phyloP scores from a whole-genome alignment of 2,329 filamentous ascomycete species.

The Colletotrichum destructivum region DNA sequence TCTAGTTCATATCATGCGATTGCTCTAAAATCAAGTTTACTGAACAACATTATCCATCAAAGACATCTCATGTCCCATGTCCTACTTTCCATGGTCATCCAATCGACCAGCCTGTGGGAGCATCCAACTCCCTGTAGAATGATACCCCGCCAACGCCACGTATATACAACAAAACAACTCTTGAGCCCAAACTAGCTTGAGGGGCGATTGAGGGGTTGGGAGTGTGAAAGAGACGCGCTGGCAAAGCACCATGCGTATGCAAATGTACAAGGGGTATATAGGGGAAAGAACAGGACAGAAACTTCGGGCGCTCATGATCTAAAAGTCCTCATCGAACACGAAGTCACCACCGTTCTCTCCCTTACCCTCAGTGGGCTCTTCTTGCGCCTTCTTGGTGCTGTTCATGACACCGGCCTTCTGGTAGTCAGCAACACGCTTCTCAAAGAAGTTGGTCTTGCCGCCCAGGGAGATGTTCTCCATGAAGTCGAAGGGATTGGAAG shows the following conservation, averaged over 20 bases:
- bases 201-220: conserved; percentile 20
- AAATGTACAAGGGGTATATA: conserved; percentile 45
- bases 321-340: conserved; percentile 97
- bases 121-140: conserved; percentile 36
- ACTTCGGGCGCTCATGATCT: conserved; percentile 57
- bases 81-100: conserved; percentile 40
- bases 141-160: conserved; percentile 32
- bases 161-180: conserved; percentile 35
- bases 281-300: conserved; percentile 41
- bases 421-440: conserved; percentile 99
- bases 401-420: conserved; percentile 99
- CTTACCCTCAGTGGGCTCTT: conserved; percentile 64
- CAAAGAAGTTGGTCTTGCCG: conserved; percentile 99
- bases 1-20: conserved; percentile 25
- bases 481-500: conserved; percentile 98
- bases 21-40: conserved; percentile 27
- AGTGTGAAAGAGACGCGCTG: conserved; percentile 49
- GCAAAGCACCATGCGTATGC: conserved; percentile 41
- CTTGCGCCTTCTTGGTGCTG: conserved; percentile 82
- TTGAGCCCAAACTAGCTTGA: conserved; percentile 15
- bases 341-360: conserved; percentile 82
- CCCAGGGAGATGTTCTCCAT: conserved; percentile 99
- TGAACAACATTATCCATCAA: conserved; percentile 40
- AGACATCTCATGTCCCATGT: conserved; percentile 40
- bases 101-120: conserved; percentile 33